phyloP scores from a whole-genome alignment of 139 green algal species.

The Eudorina sp. region DNA sequence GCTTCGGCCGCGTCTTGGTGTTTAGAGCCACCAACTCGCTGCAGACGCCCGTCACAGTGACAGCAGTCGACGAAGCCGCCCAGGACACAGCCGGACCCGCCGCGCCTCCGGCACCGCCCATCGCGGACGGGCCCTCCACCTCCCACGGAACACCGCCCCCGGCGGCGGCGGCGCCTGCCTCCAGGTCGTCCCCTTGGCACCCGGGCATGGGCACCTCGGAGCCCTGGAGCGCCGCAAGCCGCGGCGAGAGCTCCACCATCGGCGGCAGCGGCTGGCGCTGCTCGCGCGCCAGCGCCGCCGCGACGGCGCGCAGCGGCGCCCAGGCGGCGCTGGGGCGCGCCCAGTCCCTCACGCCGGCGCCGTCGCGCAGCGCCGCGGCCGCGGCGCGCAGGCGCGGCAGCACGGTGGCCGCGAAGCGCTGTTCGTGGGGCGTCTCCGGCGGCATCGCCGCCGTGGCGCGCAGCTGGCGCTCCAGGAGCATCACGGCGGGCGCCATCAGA shows the following conservation, averaged over 20 bases:
- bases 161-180: background rate
- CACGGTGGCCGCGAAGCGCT: slow-evolving; percentile 49
- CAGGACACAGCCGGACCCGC: background rate
- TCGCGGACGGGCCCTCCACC: background rate
- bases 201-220: slow-evolving; percentile 70
- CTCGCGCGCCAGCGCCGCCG: slow-evolving; percentile 46
- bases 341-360: slow-evolving; percentile 42
- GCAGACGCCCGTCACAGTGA: slow-evolving; percentile 69
- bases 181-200: background rate
- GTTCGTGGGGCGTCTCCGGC: slow-evolving; percentile 57
- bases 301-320: slow-evolving; percentile 64
- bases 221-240: slow-evolving; percentile 56
- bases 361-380: slow-evolving; percentile 22
- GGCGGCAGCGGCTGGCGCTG: slow-evolving; percentile 38
- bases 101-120: too few relatives aligned
- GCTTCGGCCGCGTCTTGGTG: slow-evolving; percentile 95
- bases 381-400: slow-evolving; percentile 55
- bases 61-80: background rate
- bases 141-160: background rate
- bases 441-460: slow-evolving; percentile 14
- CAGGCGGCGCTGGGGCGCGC: slow-evolving; percentile 39
- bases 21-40: slow-evolving; percentile 64
- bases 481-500: slow-evolving; percentile 67
- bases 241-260: slow-evolving; percentile 63
- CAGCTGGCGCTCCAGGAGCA: slow-evolving; percentile 71